A percentile compares a stretch with the other conserved stretches of the same genome.
These are phyloP conservation scores for Botrytis deweyae DNA, from an alignment of 2,329 filamentous ascomycete species.

Conservation along the genomic window DNA sequence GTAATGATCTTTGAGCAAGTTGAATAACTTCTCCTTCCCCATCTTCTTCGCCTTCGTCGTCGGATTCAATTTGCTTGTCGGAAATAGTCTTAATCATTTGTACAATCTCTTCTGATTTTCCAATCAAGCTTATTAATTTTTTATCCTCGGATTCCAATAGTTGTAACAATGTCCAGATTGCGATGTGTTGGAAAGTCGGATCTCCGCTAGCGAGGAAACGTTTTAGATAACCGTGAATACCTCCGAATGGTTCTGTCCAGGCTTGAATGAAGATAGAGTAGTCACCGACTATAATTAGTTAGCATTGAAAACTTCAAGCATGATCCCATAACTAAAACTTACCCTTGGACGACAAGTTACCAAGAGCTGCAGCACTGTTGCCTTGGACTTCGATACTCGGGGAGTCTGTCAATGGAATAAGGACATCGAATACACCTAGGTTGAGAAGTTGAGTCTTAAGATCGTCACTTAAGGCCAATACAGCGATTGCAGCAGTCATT, in stretches of 20 bases:
- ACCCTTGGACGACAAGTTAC: slow-evolving; percentile 97
- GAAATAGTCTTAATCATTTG: slow-evolving; percentile 90
- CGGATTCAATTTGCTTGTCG: slow-evolving; percentile 82
- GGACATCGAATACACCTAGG: slow-evolving; percentile 90
- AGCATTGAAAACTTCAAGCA: slow-evolving; percentile 26
- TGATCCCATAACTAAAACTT: slow-evolving; percentile 36
- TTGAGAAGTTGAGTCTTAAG: slow-evolving; percentile 88
- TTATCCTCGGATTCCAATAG: slow-evolving; percentile 93
- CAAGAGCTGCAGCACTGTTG: slow-evolving; percentile 92
- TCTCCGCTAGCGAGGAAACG: slow-evolving; percentile 93
- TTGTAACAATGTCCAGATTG: slow-evolving; percentile 95
- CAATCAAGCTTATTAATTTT: slow-evolving; percentile 82
- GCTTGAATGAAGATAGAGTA: slow-evolving; percentile 95
- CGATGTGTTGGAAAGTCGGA: slow-evolving; percentile 97
- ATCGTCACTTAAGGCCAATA: slow-evolving; percentile 91
- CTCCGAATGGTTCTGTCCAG: slow-evolving; percentile 88
- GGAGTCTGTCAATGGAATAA: slow-evolving; percentile 93
- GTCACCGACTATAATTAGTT: slow-evolving; percentile 74
- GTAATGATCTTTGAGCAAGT: slow-evolving; percentile 84
- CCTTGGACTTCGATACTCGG: slow-evolving; percentile 97
- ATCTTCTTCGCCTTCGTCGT: slow-evolving; percentile 83
- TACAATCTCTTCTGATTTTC: slow-evolving; percentile 86
- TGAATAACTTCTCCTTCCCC: slow-evolving; percentile 92
- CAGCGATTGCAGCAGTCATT: slow-evolving; percentile 99
- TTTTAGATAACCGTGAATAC: slow-evolving; percentile 91